Conservation (phyloP, 208 protist genomes). For the Crithidia acanthocephali region DNA sequence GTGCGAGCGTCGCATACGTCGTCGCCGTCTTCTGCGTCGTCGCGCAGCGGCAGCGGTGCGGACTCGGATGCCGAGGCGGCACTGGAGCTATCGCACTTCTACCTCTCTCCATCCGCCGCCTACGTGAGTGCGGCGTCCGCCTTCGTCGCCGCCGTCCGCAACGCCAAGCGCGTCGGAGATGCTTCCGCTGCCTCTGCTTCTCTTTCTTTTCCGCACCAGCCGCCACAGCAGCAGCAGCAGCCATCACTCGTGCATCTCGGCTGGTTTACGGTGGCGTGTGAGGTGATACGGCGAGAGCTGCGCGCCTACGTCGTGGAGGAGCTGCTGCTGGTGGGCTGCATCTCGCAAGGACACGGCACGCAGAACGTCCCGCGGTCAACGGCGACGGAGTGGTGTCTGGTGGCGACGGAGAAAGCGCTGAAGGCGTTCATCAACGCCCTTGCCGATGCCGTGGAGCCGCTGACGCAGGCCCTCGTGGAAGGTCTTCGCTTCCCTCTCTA, state of each 20-base stretch:
- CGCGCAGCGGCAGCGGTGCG: not conserved
- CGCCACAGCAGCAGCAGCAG: slow-evolving; percentile 11
- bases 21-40: too few relatives aligned
- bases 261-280: slow-evolving; percentile 43
- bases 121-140: slow-evolving; percentile 31
- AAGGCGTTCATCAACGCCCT: slow-evolving; percentile 46
- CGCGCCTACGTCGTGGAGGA: slow-evolving; percentile 20
- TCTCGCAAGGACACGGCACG: not conserved
- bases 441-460: slow-evolving; percentile 36
- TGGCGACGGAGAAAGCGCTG: slow-evolving; percentile 14
- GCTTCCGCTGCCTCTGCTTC: too few relatives aligned
- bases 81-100: slow-evolving; percentile 29
- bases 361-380: not conserved
- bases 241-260: slow-evolving; percentile 16
- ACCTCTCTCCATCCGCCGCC: slow-evolving; percentile 38
- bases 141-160: not conserved
- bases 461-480: slow-evolving; percentile 37
- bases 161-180: not conserved
- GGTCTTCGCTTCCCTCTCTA: slow-evolving; percentile 21
- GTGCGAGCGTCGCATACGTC: not conserved
- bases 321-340: slow-evolving; percentile 10
- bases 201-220: not conserved
- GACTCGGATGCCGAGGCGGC: not conserved
- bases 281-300: slow-evolving; percentile 57
- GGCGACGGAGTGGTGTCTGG: slow-evolving; percentile 6